phyloP scores from a whole-genome alignment of 2,329 filamentous ascomycete genomes.

The Pezizomycotina sp. region DNA sequence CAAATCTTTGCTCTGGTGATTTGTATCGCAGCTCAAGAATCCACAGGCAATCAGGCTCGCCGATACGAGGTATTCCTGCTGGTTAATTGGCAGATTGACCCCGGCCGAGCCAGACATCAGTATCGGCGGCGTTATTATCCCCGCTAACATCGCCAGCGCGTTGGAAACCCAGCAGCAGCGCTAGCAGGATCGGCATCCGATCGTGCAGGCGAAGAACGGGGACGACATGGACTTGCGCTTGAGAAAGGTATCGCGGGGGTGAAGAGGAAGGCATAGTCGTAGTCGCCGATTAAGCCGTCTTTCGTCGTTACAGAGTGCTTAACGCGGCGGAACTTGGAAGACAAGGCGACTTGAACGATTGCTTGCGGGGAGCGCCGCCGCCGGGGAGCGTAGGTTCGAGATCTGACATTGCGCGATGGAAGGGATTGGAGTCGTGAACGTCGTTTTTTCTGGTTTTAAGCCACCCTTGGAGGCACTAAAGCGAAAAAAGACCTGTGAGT shows the following conservation, averaged over 20 bases:
- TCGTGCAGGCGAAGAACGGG: constrained; percentile 55
- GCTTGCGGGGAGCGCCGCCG: too few relatives aligned
- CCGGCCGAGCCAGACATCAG: constrained; percentile 40
- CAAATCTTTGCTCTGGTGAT: constrained; percentile 49
- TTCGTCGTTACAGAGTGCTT: too few relatives aligned
- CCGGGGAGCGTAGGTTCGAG: too few relatives aligned
- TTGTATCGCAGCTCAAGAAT: constrained; percentile 46
- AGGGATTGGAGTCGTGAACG: too few relatives aligned
- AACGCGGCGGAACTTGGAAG: too few relatives aligned
- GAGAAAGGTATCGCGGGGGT: constrained; percentile 31
- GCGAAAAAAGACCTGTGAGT: too few relatives aligned
- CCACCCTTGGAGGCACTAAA: too few relatives aligned
- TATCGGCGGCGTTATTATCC: constrained; percentile 43
- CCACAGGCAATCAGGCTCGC: constrained; percentile 52
- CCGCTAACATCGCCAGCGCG: constrained; percentile 49
- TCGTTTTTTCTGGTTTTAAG: too few relatives aligned
- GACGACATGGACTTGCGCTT: constrained; percentile 33
- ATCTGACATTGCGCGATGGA: too few relatives aligned
- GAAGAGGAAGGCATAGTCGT: constrained; percentile 85
- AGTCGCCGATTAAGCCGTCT: constrained; percentile 67
- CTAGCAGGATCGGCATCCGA: constrained; percentile 49
- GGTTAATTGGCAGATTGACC: constrained; percentile 40
- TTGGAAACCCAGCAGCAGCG: constrained; percentile 50
- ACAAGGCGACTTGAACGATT: too few relatives aligned
- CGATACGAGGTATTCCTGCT: constrained; percentile 50